Percentiles rank a stretch among this genome's conserved stretches.
Conservation (phyloP, 2,329 filamentous ascomycete genomes). For the Cadophora sp. region DNA sequence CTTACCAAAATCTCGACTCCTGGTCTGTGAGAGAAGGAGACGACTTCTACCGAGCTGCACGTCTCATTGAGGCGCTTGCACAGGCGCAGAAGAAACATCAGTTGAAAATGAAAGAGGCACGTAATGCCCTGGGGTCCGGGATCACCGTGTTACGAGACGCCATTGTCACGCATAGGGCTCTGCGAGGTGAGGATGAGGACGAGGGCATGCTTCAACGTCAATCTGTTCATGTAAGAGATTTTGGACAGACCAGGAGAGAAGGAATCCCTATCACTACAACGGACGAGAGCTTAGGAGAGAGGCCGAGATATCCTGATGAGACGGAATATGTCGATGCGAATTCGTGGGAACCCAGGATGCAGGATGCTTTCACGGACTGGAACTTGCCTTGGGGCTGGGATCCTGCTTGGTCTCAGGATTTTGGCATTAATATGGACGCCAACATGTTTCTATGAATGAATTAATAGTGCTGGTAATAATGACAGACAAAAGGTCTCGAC, state of each 20-base stretch:
- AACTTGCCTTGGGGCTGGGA: constrained; percentile 26
- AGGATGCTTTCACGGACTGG: constrained; percentile 24
- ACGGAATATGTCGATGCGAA: background rate
- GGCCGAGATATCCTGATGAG: background rate
- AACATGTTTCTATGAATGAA: constrained; percentile 7
- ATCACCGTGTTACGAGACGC: constrained; percentile 4
- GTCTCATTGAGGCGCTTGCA: constrained; percentile 1
- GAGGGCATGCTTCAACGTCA: background rate
- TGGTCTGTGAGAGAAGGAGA: constrained; percentile 13
- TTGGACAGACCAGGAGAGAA: background rate
- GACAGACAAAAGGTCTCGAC: too few relatives aligned
- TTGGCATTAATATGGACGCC: constrained; percentile 16
- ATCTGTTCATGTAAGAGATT: background rate
- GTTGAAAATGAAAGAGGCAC: constrained; percentile 9
- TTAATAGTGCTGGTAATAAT: too few relatives aligned
- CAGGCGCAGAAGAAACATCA: constrained; percentile 14
- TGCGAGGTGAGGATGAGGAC: constrained; percentile 7
- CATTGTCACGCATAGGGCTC: constrained; percentile 6
- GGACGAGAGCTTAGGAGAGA: background rate
- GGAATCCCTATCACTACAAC: background rate
- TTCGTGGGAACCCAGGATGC: constrained; percentile 10
- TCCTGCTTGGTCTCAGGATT: constrained; percentile 13
- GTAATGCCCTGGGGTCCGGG: background rate
- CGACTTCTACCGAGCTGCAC: constrained; percentile 4
- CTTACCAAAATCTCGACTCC: background rate